Conservation (phyloP, 352 stramenopile genomes). For the Phytopythium litorale region DNA sequence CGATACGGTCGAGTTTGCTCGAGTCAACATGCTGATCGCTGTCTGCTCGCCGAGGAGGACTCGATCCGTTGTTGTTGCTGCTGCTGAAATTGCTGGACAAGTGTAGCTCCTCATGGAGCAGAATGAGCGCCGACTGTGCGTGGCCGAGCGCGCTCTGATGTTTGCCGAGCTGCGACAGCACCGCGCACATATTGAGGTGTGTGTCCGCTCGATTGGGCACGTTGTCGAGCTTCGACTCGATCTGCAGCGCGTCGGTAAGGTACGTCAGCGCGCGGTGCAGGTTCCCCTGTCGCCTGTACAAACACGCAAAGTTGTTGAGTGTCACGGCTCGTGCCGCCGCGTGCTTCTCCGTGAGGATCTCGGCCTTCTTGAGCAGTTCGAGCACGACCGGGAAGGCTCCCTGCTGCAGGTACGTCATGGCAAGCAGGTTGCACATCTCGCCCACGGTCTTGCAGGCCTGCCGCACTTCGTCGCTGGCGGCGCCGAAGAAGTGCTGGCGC, state of each 20-base stretch:
- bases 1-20: slow-evolving; percentile 83
- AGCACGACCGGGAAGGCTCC: slow-evolving; percentile 90
- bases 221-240: slow-evolving; percentile 84
- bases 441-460: slow-evolving; percentile 89
- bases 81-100: slow-evolving; percentile 15
- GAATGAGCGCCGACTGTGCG: slow-evolving; percentile 89
- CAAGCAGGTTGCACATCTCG: slow-evolving; percentile 95
- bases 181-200: slow-evolving; percentile 93
- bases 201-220: slow-evolving; percentile 91
- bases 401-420: slow-evolving; percentile 95
- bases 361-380: slow-evolving; percentile 92
- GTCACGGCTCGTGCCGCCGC: slow-evolving; percentile 83
- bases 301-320: slow-evolving; percentile 94
- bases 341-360: slow-evolving; percentile 91
- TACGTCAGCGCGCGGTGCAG: slow-evolving; percentile 90
- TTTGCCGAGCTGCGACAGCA: slow-evolving; percentile 90
- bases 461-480: slow-evolving; percentile 89
- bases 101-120: slow-evolving; percentile 92
- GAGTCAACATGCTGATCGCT: slow-evolving; percentile 16
- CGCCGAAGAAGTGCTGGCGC: slow-evolving; percentile 92
- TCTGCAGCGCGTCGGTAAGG: slow-evolving; percentile 91
- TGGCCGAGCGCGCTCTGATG: slow-evolving; percentile 90
- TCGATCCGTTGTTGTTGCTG: slow-evolving; percentile 15
- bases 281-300: slow-evolving; percentile 89
- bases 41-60: background rate